These are phyloP conservation scores for Diddensiella transvaalensis DNA, from an alignment of 805 yeast genomes.

Conservation along the genomic window DNA sequence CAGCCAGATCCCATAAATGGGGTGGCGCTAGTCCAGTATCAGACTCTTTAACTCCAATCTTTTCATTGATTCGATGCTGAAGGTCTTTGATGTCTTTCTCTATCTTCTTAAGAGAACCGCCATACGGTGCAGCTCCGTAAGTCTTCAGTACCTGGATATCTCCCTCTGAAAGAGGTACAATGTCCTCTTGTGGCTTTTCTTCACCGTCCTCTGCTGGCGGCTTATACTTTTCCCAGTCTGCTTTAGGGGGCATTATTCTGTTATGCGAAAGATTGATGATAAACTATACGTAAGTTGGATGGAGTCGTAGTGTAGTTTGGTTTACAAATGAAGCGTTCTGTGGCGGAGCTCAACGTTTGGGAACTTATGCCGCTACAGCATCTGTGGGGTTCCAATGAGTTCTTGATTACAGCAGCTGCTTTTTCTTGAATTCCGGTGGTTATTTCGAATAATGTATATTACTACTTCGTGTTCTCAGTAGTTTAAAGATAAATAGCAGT, in stretches of 20 bases:
- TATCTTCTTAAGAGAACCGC: conserved; percentile 68
- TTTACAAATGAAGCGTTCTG: too few relatives aligned
- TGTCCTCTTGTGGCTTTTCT: conserved; percentile 61
- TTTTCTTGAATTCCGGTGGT: too few relatives aligned
- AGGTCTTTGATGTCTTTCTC: conserved; percentile 84
- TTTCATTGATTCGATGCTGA: conserved; percentile 86
- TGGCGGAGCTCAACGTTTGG: not conserved
- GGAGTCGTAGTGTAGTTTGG: not conserved
- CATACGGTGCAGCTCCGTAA: conserved; percentile 97
- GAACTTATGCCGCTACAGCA: not conserved
- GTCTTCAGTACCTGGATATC: conserved; percentile 97
- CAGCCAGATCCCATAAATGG: conserved; percentile 95
- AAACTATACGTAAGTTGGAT: too few relatives aligned
- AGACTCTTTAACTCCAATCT: conserved; percentile 78
- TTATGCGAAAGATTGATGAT: too few relatives aligned
- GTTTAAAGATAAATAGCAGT: too few relatives aligned
- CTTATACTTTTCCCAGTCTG: conserved; percentile 96
- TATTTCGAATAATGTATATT: too few relatives aligned
- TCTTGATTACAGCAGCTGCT: too few relatives aligned
- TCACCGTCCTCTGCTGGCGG: conserved; percentile 72
- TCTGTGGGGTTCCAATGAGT: too few relatives aligned
- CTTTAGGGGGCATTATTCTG: conserved; percentile 82
- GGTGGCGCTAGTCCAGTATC: conserved; percentile 99
- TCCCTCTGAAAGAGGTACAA: conserved; percentile 86
- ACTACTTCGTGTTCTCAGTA: too few relatives aligned